Percentiles rank a stretch among this genome's conserved stretches.
phyloP scores from a whole-genome alignment of 148 eudicot species.

The Limonium bicolor region DNA sequence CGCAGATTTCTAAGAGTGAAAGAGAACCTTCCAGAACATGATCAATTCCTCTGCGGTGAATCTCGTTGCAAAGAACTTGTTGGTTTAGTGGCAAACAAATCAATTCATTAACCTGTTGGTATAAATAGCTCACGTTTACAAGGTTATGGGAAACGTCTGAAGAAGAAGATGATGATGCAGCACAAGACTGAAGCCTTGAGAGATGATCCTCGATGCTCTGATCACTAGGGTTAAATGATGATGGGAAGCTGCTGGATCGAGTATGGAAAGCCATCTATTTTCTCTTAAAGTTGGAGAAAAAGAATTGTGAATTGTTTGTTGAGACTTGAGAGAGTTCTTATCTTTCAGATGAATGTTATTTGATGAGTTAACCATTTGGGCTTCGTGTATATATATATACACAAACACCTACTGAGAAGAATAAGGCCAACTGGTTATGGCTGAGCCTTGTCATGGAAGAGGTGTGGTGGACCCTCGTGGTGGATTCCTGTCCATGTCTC shows the following conservation, averaged over 20 bases:
- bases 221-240: slow-evolving; percentile 16
- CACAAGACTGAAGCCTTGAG: slow-evolving; percentile 11
- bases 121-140: slow-evolving; percentile 11
- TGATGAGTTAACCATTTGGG: too few relatives aligned
- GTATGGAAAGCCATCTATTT: slow-evolving; percentile 13
- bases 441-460: too few relatives aligned
- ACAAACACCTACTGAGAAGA: too few relatives aligned
- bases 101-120: slow-evolving; percentile 16
- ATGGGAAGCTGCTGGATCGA: slow-evolving; percentile 28
- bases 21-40: slow-evolving; percentile 22
- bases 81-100: slow-evolving; percentile 14
- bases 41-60: slow-evolving; percentile 3
- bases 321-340: too few relatives aligned
- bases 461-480: too few relatives aligned
- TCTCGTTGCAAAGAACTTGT: slow-evolving; percentile 5
- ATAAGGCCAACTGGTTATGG: too few relatives aligned
- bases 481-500: too few relatives aligned
- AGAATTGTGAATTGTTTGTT: too few relatives aligned
- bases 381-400: too few relatives aligned
- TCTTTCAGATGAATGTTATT: too few relatives aligned
- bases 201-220: slow-evolving; percentile 15
- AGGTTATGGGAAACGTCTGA: slow-evolving; percentile 15
- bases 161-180: slow-evolving; percentile 7
- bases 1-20: slow-evolving; percentile 19
- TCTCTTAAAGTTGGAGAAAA: too few relatives aligned